Conservation (phyloP, 1,139 yeast genomes). For the Wickerhamomyces sp. region DNA sequence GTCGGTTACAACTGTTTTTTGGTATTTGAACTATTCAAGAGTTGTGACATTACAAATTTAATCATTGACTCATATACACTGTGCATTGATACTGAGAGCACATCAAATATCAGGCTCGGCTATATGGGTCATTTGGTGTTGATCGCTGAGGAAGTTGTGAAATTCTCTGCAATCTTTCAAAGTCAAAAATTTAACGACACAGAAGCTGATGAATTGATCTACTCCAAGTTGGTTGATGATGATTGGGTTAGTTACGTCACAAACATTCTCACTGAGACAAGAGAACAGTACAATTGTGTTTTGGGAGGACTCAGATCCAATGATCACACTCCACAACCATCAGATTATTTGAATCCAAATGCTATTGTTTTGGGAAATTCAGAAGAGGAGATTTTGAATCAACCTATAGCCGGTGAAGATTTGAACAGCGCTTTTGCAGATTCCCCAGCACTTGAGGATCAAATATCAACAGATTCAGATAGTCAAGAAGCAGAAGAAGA, state of each 20-base stretch:
- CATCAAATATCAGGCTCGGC: slow-evolving; percentile 66
- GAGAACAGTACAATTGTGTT: slow-evolving; percentile 92
- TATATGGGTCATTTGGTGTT: slow-evolving; percentile 97
- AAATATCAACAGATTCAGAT: no score
- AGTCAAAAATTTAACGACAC: slow-evolving; percentile 21
- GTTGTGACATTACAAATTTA: slow-evolving; percentile 75
- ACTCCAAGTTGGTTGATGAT: slow-evolving; percentile 35
- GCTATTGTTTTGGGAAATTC: slow-evolving; percentile 24
- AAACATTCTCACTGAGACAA: slow-evolving; percentile 75
- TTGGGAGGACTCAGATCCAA: slow-evolving; percentile 57
- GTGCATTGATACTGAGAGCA: slow-evolving; percentile 63
- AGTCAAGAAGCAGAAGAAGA: no score
- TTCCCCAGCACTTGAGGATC: no score
- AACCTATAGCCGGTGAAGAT: no score
- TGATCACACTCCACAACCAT: slow-evolving; percentile 16
- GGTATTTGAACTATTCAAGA: slow-evolving; percentile 77
- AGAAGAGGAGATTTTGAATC: slow-evolving; percentile 22
- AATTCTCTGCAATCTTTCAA: slow-evolving; percentile 49
- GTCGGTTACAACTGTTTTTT: slow-evolving; percentile 80
- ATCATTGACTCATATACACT: slow-evolving; percentile 79
- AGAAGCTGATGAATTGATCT: slow-evolving; percentile 24
- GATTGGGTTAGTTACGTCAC: slow-evolving; percentile 85
- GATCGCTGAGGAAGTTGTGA: slow-evolving; percentile 95
- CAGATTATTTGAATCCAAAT: slow-evolving; percentile 19
- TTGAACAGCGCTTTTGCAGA: no score